Base-by-base conservation (phyloP, 257 asterid genomes). In the Paulownia fortunei region DNA sequence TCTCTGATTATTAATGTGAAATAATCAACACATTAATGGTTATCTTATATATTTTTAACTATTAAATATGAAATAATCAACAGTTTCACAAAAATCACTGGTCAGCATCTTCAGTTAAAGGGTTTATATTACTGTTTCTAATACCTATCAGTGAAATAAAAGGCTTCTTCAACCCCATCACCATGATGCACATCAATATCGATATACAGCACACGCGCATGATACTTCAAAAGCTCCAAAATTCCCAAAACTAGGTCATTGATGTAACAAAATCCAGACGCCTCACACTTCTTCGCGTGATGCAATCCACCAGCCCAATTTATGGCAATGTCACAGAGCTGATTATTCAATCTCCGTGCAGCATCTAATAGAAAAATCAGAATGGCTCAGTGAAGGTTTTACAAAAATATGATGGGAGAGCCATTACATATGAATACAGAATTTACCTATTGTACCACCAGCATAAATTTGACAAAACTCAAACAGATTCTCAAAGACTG, bases 251-350 rank as follows among this genome's bases (percentile, higher is more conserved):
- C 99, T 64, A 96, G 79, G 88, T 96, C 99, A 78, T 96, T 96
- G 79, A 96, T 91, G 82, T 96, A 96, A 84, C 99, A 96, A 88
- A 96, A 96, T 56, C 99, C 99, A 80, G 99, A 96, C 30, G 99
- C 99, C 84, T 92, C 97, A 81, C 98, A 92, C 88, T 96, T 96
- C 88, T 96, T 96, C 61, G 99, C 99, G 79, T 96, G 99, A 87
- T 96, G 99, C 88, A 96, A 87, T 69, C 99, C 98, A 82, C 99
- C 99, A 78, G 99, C 98, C 99, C 99, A 96, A 77, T 96, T 96
- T 87, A 96, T 92, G 52, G 99, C 98, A 75, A 96, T 84, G 70
- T 96, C 98, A 69, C 99, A 96, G 30, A 90, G 89, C 87, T 84
- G 82, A 81, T 92, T 92, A 81, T 96, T 96, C 86, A 96, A 87